A percentile compares a stretch with the other conserved stretches of the same genome.
These are phyloP conservation scores for Spiraea crenata DNA, from an alignment of 331 rosid genomes.

Conservation along the genomic window DNA sequence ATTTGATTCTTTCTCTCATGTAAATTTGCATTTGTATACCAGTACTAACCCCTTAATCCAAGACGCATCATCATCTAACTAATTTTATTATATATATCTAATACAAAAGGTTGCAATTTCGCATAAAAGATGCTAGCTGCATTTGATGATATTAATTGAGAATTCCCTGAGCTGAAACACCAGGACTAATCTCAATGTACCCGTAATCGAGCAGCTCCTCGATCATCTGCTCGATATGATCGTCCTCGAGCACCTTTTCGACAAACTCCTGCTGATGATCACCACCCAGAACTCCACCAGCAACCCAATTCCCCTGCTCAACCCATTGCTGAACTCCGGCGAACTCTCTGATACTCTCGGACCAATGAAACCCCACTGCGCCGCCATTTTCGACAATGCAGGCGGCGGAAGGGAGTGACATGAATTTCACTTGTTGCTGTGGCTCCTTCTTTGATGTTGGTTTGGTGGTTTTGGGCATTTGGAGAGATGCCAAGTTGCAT, in stretches of 20 bases:
- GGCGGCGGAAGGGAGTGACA: not conserved
- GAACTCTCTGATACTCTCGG: constrained; percentile 20
- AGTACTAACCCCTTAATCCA: no score
- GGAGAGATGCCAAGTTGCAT: constrained; percentile 78
- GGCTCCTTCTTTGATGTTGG: constrained; percentile 27
- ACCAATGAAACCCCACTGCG: constrained; percentile 29
- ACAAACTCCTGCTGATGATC: constrained; percentile 23
- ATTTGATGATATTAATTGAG: not conserved
- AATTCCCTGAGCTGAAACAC: constrained; percentile 30
- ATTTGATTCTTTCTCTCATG: not conserved
- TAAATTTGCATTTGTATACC: not conserved
- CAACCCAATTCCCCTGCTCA: constrained; percentile 40
- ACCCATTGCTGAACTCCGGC: constrained; percentile 21
- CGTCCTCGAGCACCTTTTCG: constrained; percentile 64
- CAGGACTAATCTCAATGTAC: constrained; percentile 62
- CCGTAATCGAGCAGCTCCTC: constrained; percentile 81
- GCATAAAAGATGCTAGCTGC: constrained; percentile 21
- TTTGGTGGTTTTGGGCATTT: constrained; percentile 42
- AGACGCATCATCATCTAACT: not conserved
- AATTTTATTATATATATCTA: no score
- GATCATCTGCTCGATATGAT: constrained; percentile 81
- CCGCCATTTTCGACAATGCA: constrained; percentile 28
- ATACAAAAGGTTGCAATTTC: constrained; percentile 8
- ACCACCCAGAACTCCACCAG: constrained; percentile 4
- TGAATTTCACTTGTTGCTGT: constrained; percentile 7